These are phyloP conservation scores for Simmondsia chinensis DNA, from an alignment of 148 eudicot species.

Conservation along the genomic window DNA sequence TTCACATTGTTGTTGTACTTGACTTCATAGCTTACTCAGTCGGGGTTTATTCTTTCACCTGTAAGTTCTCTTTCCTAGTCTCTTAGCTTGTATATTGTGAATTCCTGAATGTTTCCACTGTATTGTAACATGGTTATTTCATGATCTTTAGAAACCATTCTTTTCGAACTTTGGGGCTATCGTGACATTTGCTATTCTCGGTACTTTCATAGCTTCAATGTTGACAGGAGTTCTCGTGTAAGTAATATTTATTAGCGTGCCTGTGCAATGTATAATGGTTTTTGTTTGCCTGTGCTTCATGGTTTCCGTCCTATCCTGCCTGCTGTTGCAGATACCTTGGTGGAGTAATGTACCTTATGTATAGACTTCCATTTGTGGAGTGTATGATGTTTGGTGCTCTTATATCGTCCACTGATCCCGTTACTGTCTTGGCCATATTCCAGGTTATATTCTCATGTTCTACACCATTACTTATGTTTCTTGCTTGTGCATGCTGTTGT, in stretches of 20 bases:
- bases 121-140: background rate
- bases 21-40: slow-evolving; percentile 68
- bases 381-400: slow-evolving; percentile 99
- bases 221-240: slow-evolving; percentile 92
- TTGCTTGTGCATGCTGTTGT: background rate
- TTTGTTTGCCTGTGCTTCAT: background rate
- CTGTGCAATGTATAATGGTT: background rate
- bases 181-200: slow-evolving; percentile 80
- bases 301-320: slow-evolving; percentile 3
- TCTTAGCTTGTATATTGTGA: background rate
- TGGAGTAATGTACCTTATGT: slow-evolving; percentile 68
- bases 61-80: slow-evolving; percentile 37
- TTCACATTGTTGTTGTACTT: slow-evolving; percentile 32
- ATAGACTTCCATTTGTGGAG: slow-evolving; percentile 80
- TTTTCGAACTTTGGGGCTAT: slow-evolving; percentile 99
- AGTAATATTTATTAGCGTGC: slow-evolving; percentile 19
- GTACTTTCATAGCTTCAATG: slow-evolving; percentile 82
- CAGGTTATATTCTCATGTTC: slow-evolving; percentile 44
- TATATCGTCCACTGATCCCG: slow-evolving; percentile 97
- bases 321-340: slow-evolving; percentile 70
- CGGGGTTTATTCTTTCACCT: slow-evolving; percentile 93
- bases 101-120: background rate
- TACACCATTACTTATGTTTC: background rate
- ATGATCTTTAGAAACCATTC: slow-evolving; percentile 78
- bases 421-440: slow-evolving; percentile 91